These are phyloP conservation scores for Macadamia integrifolia DNA, from an alignment of 164 flowering plant species.

Conservation along the genomic window DNA sequence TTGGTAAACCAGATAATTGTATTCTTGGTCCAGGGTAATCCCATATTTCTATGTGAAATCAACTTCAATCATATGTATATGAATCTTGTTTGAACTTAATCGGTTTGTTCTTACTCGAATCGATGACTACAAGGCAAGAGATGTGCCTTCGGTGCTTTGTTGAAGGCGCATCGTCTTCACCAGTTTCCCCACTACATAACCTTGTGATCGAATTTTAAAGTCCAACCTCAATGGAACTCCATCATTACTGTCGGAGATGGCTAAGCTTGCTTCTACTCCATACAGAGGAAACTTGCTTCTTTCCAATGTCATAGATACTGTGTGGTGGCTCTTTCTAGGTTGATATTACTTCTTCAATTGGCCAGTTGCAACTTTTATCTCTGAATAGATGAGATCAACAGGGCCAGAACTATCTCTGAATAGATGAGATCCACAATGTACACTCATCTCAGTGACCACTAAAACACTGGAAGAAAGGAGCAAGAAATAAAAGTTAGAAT, in stretches of 20 bases:
- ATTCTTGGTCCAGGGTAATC: no score
- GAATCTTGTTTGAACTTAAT: conserved; percentile 50
- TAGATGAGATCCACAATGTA: no score
- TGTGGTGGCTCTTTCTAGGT: conserved; percentile 75
- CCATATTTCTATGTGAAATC: background rate
- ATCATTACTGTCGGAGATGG: conserved; percentile 25
- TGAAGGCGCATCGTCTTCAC: conserved; percentile 29
- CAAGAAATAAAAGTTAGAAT: background rate
- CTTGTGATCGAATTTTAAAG: conserved; percentile 56
- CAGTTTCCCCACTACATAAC: conserved; percentile 82
- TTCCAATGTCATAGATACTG: conserved; percentile 41
- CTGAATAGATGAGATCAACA: no score
- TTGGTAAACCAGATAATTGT: no score
- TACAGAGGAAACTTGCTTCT: conserved; percentile 78
- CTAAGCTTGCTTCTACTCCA: conserved; percentile 77
- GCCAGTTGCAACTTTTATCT: no score
- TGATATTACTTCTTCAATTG: conserved; percentile 90
- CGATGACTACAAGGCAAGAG: conserved; percentile 43
- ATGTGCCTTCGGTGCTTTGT: conserved; percentile 37
- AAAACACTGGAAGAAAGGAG: background rate
- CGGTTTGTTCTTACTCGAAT: conserved; percentile 43
- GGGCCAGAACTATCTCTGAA: no score
- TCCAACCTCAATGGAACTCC: conserved; percentile 58
- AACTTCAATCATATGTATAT: conserved; percentile 43
- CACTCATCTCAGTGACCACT: background rate